These are phyloP conservation scores for Biscogniauxia sp. DNA, from an alignment of 2,329 filamentous ascomycete genomes.

Conservation along the genomic window DNA sequence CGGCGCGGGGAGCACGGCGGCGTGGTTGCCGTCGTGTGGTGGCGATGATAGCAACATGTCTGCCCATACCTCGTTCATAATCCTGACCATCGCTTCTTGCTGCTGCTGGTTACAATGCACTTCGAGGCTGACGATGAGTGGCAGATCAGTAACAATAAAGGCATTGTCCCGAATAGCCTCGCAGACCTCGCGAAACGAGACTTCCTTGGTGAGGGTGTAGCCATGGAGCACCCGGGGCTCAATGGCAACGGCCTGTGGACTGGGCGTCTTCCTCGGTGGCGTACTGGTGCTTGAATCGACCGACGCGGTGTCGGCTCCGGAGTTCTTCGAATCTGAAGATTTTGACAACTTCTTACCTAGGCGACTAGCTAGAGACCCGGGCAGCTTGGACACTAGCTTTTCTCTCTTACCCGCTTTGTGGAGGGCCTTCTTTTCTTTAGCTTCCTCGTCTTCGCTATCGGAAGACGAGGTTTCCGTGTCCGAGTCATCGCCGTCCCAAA, in stretches of 20 bases:
- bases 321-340: background rate
- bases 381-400: conserved; percentile 61
- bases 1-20: conserved; percentile 61
- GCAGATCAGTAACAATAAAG: conserved; percentile 72
- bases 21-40: conserved; percentile 39
- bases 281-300: conserved; percentile 3
- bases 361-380: conserved; percentile 42
- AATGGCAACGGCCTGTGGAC: conserved; percentile 33
- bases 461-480: conserved; percentile 67
- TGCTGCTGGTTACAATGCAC: conserved; percentile 80
- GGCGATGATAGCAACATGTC: conserved; percentile 61
- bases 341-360: conserved; percentile 34
- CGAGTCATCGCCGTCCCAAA: conserved; percentile 84
- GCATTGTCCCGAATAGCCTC: conserved; percentile 74
- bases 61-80: conserved; percentile 85
- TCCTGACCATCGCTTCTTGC: conserved; percentile 86
- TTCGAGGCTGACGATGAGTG: conserved; percentile 91
- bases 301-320: conserved; percentile 4
- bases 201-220: conserved; percentile 85
- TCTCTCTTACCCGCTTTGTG: conserved; percentile 63
- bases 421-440: conserved; percentile 50
- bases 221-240: conserved; percentile 84
- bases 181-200: conserved; percentile 85
- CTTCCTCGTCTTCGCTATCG: conserved; percentile 47
- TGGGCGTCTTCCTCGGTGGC: conserved; percentile 22